These are phyloP conservation scores for Madurella fahalii DNA, from an alignment of 2,329 filamentous ascomycete species.

Conservation along the genomic window DNA sequence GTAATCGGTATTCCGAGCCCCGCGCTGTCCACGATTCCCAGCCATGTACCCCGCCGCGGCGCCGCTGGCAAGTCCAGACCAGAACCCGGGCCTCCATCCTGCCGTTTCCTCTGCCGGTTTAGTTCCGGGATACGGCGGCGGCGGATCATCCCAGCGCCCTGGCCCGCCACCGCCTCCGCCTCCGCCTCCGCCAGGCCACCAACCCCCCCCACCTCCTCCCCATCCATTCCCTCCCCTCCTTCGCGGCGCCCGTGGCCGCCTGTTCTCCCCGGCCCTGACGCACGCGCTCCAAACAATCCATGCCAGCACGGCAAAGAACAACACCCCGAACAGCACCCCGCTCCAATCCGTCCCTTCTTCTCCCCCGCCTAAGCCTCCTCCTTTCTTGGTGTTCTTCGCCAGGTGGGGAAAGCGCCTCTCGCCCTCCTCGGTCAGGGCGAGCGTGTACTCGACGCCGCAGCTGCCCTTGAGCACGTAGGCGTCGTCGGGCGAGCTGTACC, in stretches of 20 bases:
- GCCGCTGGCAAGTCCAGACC: constrained; percentile 64
- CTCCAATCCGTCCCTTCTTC: constrained; percentile 32
- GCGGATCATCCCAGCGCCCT: constrained; percentile 41
- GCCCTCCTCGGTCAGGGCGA: constrained; percentile 73
- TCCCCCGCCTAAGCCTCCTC: constrained; percentile 19
- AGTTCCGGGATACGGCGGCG: constrained; percentile 49
- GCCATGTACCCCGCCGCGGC: constrained; percentile 66
- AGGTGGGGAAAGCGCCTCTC: constrained; percentile 64
- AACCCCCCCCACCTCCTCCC: constrained; percentile 39
- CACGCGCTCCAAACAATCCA: constrained; percentile 62
- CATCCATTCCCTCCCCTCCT: constrained; percentile 42
- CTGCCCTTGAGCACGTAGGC: constrained; percentile 85
- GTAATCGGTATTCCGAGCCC: constrained; percentile 32
- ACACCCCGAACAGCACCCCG: constrained; percentile 52
- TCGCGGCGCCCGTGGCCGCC: constrained; percentile 29
- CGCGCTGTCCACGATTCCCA: constrained; percentile 41
- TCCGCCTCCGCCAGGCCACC: constrained; percentile 36
- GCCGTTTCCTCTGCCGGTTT: constrained; percentile 39
- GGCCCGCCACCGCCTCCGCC: constrained; percentile 31
- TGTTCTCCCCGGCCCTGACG: constrained; percentile 19
- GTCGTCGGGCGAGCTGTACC: constrained; percentile 73
- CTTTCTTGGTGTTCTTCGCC: constrained; percentile 29
- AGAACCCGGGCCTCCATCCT: constrained; percentile 68
- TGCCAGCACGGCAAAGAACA: constrained; percentile 56
- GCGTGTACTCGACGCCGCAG: constrained; percentile 85